These are phyloP conservation scores for Fusarium albidum DNA, from an alignment of 2,329 filamentous ascomycete genomes.

Conservation along the genomic window DNA sequence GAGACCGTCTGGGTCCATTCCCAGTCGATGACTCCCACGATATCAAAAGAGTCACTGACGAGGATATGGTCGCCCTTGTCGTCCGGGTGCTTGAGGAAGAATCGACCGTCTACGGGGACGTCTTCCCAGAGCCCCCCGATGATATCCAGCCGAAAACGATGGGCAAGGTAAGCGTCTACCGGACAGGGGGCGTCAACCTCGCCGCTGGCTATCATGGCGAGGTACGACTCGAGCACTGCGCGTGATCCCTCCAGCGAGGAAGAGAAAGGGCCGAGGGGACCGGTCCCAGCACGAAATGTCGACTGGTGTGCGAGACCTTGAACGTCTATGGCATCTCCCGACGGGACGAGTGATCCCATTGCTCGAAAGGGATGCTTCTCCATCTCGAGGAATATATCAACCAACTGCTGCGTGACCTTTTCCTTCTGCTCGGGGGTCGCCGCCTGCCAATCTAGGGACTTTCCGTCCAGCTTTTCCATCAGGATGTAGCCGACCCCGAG, in stretches of 20 bases:
- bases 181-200: slow-evolving; percentile 33
- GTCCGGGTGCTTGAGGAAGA: slow-evolving; percentile 53
- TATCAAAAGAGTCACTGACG: slow-evolving; percentile 48
- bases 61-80: slow-evolving; percentile 57
- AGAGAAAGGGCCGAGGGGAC: slow-evolving; percentile 32
- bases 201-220: slow-evolving; percentile 37
- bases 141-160: slow-evolving; percentile 12
- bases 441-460: slow-evolving; percentile 45
- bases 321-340: neutral
- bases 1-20: slow-evolving; percentile 46
- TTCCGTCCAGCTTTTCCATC: slow-evolving; percentile 50
- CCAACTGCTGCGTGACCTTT: slow-evolving; percentile 43
- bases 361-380: slow-evolving; percentile 43
- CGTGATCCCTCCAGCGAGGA: slow-evolving; percentile 33
- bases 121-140: slow-evolving; percentile 5
- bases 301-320: slow-evolving; percentile 31
- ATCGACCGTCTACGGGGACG: neutral
- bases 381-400: slow-evolving; percentile 44
- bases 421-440: slow-evolving; percentile 40
- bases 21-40: slow-evolving; percentile 56
- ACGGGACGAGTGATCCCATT: slow-evolving; percentile 38
- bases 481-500: slow-evolving; percentile 51
- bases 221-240: slow-evolving; percentile 28
- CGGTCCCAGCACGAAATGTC: slow-evolving; percentile 12
- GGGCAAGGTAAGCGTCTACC: slow-evolving; percentile 33